Conservation (phyloP, 73 alveolate species). For the Stentor coeruleus region DNA sequence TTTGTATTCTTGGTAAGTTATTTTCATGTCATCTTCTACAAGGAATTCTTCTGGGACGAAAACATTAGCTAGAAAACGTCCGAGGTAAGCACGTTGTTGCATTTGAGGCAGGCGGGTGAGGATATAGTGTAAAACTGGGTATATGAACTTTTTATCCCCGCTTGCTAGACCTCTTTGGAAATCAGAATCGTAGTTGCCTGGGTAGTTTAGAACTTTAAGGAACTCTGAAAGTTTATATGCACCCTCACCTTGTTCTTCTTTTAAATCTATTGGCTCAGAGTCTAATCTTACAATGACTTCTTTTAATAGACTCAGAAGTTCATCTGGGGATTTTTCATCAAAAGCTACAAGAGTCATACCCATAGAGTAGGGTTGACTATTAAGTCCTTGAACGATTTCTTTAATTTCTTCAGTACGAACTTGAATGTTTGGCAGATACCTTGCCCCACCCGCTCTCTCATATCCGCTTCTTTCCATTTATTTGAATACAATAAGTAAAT, state of each 20-base stretch:
- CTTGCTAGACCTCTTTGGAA: slow-evolving; percentile 71
- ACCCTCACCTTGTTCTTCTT: slow-evolving; percentile 72
- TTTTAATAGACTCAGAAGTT: slow-evolving; percentile 72
- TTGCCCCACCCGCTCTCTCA: background rate
- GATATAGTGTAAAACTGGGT: slow-evolving; percentile 71
- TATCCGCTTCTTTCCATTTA: background rate
- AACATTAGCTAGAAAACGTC: slow-evolving; percentile 70
- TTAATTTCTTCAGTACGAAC: slow-evolving; percentile 66
- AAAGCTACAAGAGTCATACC: slow-evolving; percentile 75
- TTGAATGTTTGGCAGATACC: slow-evolving; percentile 2
- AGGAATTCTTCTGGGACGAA: slow-evolving; percentile 73
- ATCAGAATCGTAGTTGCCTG: slow-evolving; percentile 60
- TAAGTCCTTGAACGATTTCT: slow-evolving; percentile 74
- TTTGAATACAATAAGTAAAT: no score
- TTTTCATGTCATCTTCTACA: slow-evolving; percentile 80
- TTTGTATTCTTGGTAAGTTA: slow-evolving; percentile 61
- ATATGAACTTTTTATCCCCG: slow-evolving; percentile 80
- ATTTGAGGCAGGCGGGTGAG: slow-evolving; percentile 65
- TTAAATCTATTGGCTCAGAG: slow-evolving; percentile 62
- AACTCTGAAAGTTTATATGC: slow-evolving; percentile 69
- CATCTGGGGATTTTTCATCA: slow-evolving; percentile 87
- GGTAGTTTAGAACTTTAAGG: slow-evolving; percentile 75
- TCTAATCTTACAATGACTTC: slow-evolving; percentile 74
- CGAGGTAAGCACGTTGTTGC: slow-evolving; percentile 72
- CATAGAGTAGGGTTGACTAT: slow-evolving; percentile 78